A percentile compares a stretch with the other conserved stretches of the same genome.
Conservation (phyloP, 176 grass and related monocot species). For the Eragrostis nindensis region DNA sequence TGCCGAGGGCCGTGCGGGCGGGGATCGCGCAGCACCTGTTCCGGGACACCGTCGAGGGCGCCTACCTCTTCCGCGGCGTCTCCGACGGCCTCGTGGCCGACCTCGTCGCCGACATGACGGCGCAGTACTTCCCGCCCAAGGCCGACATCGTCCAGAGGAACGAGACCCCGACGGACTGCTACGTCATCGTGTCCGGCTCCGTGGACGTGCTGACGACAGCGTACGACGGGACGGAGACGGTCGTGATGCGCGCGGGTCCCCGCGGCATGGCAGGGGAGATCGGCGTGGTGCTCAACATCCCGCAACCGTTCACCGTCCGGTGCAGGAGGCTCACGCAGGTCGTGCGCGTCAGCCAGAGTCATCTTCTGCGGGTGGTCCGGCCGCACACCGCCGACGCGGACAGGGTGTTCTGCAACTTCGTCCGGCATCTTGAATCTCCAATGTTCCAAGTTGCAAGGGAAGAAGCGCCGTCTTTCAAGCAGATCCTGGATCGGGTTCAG, state of each 20-base stretch:
- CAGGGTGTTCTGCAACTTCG: slow-evolving; percentile 22
- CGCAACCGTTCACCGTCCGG: slow-evolving; percentile 63
- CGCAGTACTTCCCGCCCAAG: slow-evolving; percentile 52
- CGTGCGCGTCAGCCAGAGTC: slow-evolving; percentile 43
- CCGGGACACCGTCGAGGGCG: neutral
- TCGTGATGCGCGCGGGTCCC: slow-evolving; percentile 36
- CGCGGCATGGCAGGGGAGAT: slow-evolving; percentile 59
- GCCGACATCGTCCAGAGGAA: slow-evolving; percentile 48
- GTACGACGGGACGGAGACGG: slow-evolving; percentile 21
- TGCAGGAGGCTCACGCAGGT: slow-evolving; percentile 47
- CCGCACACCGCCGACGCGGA: slow-evolving; percentile 41
- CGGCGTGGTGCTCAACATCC: slow-evolving; percentile 55
- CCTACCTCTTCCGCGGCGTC: slow-evolving; percentile 56
- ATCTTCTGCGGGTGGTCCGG: slow-evolving; percentile 37
- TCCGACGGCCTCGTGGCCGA: slow-evolving; percentile 37
- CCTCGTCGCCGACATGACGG: slow-evolving; percentile 52
- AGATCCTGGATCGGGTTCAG: neutral
- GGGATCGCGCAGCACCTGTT: slow-evolving; percentile 55
- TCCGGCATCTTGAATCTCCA: slow-evolving; percentile 11
- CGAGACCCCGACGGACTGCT: slow-evolving; percentile 51
- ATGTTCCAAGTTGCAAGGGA: neutral
- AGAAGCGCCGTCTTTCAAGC: neutral
- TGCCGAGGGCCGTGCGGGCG: slow-evolving; percentile 52
- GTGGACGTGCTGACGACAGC: slow-evolving; percentile 23
- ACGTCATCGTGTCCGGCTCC: slow-evolving; percentile 52